Percentiles rank a stretch among this genome's conserved stretches.
These are phyloP conservation scores for Ganoderma sp. DNA, from an alignment of 1,284 basidiomycete genomes.

Conservation along the genomic window DNA sequence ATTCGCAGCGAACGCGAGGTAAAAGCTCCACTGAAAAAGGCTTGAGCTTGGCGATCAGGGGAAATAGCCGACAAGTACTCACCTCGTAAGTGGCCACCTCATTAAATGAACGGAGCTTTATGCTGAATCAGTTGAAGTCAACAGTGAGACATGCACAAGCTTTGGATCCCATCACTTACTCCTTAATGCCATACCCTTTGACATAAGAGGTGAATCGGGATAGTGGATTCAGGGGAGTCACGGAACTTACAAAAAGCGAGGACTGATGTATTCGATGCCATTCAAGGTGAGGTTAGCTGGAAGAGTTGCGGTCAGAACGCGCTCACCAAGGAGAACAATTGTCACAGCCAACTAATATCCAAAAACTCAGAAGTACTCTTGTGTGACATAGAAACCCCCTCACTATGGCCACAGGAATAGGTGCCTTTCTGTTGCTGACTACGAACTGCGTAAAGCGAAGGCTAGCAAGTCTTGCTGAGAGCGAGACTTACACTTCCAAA, in stretches of 20 bases:
- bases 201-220: neutral
- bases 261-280: neutral
- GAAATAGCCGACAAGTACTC: neutral
- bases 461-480: neutral
- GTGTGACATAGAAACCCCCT: neutral
- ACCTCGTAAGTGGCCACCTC: neutral
- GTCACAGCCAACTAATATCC: neutral
- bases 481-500: conserved; percentile 23
- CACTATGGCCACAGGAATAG: conserved; percentile 12
- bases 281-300: neutral
- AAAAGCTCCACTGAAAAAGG: conserved; percentile 2
- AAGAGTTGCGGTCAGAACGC: neutral
- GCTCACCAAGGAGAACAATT: conserved; percentile 8
- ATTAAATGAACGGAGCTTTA: neutral
- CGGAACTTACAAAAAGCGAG: neutral
- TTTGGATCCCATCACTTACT: neutral
- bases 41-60: neutral
- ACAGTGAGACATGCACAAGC: too few relatives aligned
- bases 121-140: neutral
- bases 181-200: neutral
- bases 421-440: conserved; percentile 18
- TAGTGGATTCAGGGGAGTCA: neutral
- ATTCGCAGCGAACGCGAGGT: neutral
- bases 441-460: neutral
- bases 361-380: neutral